Conservation (phyloP, 2,329 filamentous ascomycete genomes). For the Fusarium marasasianum region DNA sequence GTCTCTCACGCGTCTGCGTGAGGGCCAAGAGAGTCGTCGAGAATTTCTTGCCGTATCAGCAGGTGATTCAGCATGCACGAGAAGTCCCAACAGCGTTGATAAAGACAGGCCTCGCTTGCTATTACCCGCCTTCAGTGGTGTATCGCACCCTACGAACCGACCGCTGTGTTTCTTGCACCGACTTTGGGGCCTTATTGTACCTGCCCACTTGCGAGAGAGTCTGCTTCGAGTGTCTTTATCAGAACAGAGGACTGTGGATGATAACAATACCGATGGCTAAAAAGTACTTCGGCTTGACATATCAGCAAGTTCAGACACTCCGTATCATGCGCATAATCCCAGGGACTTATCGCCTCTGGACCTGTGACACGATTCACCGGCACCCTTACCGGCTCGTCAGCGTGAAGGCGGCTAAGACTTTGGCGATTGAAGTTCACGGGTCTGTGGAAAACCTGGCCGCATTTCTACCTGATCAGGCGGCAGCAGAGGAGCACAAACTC, state of each 20-base stretch:
- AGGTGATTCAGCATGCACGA: not conserved
- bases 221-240: not conserved
- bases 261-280: not conserved
- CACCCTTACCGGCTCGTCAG: not conserved
- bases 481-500: fast-evolving
- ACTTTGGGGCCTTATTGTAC: not conserved
- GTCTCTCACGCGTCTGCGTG: no score
- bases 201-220: not conserved
- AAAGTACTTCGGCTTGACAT: not conserved
- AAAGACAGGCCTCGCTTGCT: fast-evolving
- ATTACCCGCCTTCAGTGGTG: not conserved
- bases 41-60: not conserved
- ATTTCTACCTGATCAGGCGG: fast-evolving
- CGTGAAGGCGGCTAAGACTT: fast-evolving
- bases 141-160: not conserved
- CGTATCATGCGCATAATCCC: not conserved
- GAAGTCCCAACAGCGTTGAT: not conserved
- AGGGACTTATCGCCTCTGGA: not conserved
- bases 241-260: not conserved
- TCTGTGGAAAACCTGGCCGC: not conserved
- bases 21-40: not conserved
- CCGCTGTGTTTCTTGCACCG: not conserved
- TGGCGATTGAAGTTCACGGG: not conserved
- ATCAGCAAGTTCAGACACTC: not conserved
- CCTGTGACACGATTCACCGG: fast-evolving